Base-by-base conservation (phyloP, 2,329 filamentous ascomycete genomes). In the Diaporthe australafricana region DNA sequence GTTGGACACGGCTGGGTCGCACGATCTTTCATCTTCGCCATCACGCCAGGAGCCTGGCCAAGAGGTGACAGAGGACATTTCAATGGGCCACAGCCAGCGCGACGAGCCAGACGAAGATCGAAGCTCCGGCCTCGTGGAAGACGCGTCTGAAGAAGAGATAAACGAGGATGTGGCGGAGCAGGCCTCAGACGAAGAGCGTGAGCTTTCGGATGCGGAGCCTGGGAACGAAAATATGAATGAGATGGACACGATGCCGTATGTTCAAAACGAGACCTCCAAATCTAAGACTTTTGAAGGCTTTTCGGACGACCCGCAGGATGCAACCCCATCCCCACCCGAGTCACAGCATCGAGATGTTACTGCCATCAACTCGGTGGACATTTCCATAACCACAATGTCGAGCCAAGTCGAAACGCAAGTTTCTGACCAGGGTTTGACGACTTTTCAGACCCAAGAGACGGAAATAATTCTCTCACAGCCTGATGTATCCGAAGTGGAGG, bases 361-460 rank as follows among this genome's bases (percentile, higher is more conserved):
- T 12, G 9, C 16, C 27, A 56, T 40, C 11, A 55, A 16, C 22
- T 30, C 48, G 35, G 20, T 65, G 38, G 72, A 73, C n/a, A 25
- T 53, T 30, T 63, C 62, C 38, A 52, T 68, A 32, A 68, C 70
- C 16, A 72, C 65, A 9, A 50, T 69, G 12, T 47, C 65, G 5
- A 65, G 57, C 16, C 52, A 70, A 11, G 20, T 52, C 14, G 72
- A 70, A 42, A 66, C 72, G 16, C 52, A 70, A 30, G 38, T 48
- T 11, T 42, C 30, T 20, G 52, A 53, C 48, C 42, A 65, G n/a
- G 25, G 42, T 6, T 45, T 53, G 30, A 20, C 45, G 2, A 25
- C 48, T 35, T 3, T 66, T 20, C 50, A 70, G 66, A 66, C 50
- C 1, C 65, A 72, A 30, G 48, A 60, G 22, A 57, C 66, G 20